A percentile compares a stretch with the other conserved stretches of the same genome.
Evolutionary conservation across 2,329 filamentous ascomycete species (phyloP).

Genomic region (Aspergillus brunneoviolaceus): DNA sequence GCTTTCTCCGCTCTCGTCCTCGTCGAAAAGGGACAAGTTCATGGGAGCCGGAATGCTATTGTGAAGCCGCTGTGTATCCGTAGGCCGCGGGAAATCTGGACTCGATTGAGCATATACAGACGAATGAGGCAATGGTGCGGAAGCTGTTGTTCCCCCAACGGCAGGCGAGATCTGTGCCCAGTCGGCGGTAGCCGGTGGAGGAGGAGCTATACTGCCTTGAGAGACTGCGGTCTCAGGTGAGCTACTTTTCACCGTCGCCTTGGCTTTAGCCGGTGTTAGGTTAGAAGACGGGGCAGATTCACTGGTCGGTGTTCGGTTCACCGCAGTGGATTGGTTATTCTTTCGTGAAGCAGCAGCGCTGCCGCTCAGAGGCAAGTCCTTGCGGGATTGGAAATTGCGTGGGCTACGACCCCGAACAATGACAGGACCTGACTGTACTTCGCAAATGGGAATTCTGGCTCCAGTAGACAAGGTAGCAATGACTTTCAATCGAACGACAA

Average conservation of each 20-base stretch:
- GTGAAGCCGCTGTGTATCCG: conserved; percentile 38
- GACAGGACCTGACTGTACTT: conserved; percentile 84
- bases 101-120: conserved; percentile 53
- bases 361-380: conserved; percentile 84
- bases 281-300: conserved; percentile 31
- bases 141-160: conserved; percentile 17
- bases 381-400: conserved; percentile 89
- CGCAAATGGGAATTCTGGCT: conserved; percentile 76
- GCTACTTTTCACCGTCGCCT: conserved; percentile 33
- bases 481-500: conserved; percentile 84
- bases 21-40: conserved; percentile 57
- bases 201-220: conserved; percentile 26
- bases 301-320: conserved; percentile 34
- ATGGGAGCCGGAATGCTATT: conserved; percentile 49
- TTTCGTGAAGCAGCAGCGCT: conserved; percentile 78
- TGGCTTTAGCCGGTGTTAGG: conserved; percentile 29
- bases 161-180: conserved; percentile 39
- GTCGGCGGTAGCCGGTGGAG: conserved; percentile 31
- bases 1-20: conserved; percentile 53
- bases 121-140: conserved; percentile 26
- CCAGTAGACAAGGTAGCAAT: conserved; percentile 80
- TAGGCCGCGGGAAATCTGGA: conserved; percentile 50
- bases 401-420: conserved; percentile 92
- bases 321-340: conserved; percentile 49
- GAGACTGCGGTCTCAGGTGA: conserved; percentile 36